A percentile compares a stretch with the other conserved stretches of the same genome.
Conservation (phyloP, 1,284 basidiomycete species). For the Boletus subluridellus region DNA sequence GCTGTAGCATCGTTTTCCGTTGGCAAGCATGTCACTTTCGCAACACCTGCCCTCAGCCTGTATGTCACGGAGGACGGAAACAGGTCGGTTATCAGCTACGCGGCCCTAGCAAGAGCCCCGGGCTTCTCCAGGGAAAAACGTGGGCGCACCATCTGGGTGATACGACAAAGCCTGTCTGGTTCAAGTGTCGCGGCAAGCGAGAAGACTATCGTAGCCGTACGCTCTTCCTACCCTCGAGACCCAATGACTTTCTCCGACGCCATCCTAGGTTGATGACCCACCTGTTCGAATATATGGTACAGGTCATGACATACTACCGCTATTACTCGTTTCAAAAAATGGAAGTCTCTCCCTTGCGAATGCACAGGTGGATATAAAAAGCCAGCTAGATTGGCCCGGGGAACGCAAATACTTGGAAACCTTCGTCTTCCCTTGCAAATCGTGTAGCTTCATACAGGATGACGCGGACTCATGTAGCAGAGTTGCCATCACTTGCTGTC, state of each 20-base stretch:
- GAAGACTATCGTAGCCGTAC: constrained; percentile 45
- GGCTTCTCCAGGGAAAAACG: constrained; percentile 41
- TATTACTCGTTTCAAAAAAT: constrained; percentile 46
- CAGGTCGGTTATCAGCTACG: constrained; percentile 52
- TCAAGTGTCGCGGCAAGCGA: constrained; percentile 37
- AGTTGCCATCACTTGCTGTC: constrained; percentile 24
- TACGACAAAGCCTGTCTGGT: constrained; percentile 54
- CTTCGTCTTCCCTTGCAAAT: constrained; percentile 44
- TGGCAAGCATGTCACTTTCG: constrained; percentile 59
- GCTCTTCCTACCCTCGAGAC: constrained; percentile 21
- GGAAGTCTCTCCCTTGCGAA: constrained; percentile 48
- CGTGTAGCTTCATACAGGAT: constrained; percentile 45
- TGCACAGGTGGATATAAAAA: constrained; percentile 41
- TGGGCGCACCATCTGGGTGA: constrained; percentile 56
- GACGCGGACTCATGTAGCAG: constrained; percentile 3
- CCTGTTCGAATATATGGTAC: constrained; percentile 45
- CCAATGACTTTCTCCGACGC: constrained; percentile 18
- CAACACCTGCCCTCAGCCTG: constrained; percentile 53
- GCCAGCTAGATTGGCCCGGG: constrained; percentile 32
- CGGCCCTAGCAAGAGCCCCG: constrained; percentile 47
- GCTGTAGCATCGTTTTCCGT: constrained; percentile 64
- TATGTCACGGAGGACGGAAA: constrained; percentile 33
- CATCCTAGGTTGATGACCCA: constrained; percentile 43
- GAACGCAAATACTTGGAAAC: constrained; percentile 37
- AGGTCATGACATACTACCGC: constrained; percentile 39